phyloP scores from a whole-genome alignment of 495 filamentous ascomycete species.

The Neurospora tetraspora region DNA sequence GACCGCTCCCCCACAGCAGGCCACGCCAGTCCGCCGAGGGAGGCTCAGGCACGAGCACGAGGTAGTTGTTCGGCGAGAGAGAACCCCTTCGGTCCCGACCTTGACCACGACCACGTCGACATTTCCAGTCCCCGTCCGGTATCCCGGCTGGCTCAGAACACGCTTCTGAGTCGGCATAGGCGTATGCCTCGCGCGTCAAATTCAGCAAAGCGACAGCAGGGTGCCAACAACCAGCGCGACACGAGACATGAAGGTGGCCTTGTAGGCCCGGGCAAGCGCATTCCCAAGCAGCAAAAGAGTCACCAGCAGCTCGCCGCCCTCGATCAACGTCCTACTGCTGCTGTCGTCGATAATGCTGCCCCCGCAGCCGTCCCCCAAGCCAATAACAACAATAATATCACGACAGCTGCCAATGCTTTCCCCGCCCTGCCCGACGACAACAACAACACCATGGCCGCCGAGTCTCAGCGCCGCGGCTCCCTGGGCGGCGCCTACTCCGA shows the following conservation, averaged over 20 bases:
- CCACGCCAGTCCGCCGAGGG: background rate
- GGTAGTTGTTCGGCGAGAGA: background rate
- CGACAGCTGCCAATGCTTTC: constrained; percentile 21
- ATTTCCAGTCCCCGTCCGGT: background rate
- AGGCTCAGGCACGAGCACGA: background rate
- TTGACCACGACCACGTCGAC: background rate
- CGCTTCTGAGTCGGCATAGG: constrained; percentile 41
- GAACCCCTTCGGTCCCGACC: background rate
- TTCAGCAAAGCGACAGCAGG: constrained; percentile 56
- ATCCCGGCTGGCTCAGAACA: constrained; percentile 39
- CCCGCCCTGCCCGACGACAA: constrained; percentile 29
- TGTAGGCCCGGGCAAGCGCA: constrained; percentile 74
- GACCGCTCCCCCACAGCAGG: background rate
- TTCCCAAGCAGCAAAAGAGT: constrained; percentile 40
- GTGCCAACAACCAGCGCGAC: constrained; percentile 57
- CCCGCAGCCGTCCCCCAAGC: constrained; percentile 24
- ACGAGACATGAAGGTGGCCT: constrained; percentile 82
- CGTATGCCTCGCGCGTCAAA: constrained; percentile 64
- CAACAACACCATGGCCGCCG: constrained; percentile 29
- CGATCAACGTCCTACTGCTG: constrained; percentile 9
- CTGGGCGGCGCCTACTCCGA: constrained; percentile 35
- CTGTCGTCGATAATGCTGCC: constrained; percentile 21
- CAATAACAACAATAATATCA: background rate
- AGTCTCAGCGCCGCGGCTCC: constrained; percentile 33
- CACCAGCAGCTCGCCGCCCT: constrained; percentile 33